A percentile compares a stretch with the other conserved stretches of the same genome.
Conservation (phyloP, 345 rosid species). For the Citrus australasica region DNA sequence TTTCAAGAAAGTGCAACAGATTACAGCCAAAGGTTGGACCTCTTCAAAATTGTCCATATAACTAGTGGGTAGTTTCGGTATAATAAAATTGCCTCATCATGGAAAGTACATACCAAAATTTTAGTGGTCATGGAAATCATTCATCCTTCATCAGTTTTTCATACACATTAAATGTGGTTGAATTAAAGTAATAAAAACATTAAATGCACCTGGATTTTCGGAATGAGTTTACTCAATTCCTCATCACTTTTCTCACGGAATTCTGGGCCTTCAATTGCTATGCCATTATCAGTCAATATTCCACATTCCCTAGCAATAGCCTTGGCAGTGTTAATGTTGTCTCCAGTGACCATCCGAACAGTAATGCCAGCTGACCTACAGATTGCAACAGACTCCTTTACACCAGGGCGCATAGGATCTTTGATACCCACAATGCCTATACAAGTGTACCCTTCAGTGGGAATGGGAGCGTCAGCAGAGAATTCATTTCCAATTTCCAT, state of each 20-base stretch:
- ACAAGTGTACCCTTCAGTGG: conserved; percentile 54
- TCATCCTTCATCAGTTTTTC: not conserved
- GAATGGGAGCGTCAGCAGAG: conserved; percentile 50
- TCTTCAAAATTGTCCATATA: not conserved
- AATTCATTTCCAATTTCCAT: conserved; percentile 56
- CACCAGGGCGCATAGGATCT: conserved; percentile 87
- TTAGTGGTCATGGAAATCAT: not conserved
- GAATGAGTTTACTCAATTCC: conserved; percentile 63
- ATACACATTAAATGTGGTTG: not conserved
- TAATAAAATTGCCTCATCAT: not conserved
- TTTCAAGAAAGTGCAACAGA: not conserved
- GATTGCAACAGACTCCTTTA: conserved; percentile 74
- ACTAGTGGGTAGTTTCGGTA: not conserved
- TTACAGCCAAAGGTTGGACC: not conserved
- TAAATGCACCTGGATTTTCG: conserved; percentile 75
- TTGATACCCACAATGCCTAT: conserved; percentile 84
- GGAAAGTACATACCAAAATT: not conserved
- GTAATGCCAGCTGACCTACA: conserved; percentile 81
- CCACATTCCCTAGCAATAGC: conserved; percentile 94
- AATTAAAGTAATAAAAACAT: not conserved
- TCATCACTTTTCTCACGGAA: conserved; percentile 49
- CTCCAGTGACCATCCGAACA: conserved; percentile 91
- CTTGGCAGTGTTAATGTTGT: conserved; percentile 80
- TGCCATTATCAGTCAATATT: conserved; percentile 58
- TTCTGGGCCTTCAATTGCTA: conserved; percentile 63